Evolutionary conservation across 306 rosid species (phyloP).

Genomic region (Morella rubra): DNA sequence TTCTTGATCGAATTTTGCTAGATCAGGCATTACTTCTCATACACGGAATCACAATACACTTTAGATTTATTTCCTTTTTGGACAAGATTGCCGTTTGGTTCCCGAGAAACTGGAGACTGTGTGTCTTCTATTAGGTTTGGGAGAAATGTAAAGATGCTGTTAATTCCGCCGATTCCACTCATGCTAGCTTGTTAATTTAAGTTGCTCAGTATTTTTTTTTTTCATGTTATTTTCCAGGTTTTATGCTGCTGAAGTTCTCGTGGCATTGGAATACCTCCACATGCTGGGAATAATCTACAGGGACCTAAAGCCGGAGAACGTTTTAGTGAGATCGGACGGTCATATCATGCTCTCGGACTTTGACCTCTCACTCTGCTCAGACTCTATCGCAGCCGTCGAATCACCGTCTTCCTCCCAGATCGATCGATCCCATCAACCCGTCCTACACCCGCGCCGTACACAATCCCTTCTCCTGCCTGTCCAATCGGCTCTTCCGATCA

Average conservation of each 20-base stretch:
- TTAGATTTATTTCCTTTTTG: not conserved
- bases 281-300: slow-evolving; percentile 97
- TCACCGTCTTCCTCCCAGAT: slow-evolving; percentile 47
- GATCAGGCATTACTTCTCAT: slow-evolving; percentile 24
- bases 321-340: slow-evolving; percentile 95
- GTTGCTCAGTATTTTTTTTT: no score
- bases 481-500: slow-evolving; percentile 67
- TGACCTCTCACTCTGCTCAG: slow-evolving; percentile 76
- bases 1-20: slow-evolving; percentile 10
- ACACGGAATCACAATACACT: not conserved
- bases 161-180: slow-evolving; percentile 12
- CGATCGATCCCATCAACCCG: slow-evolving; percentile 22
- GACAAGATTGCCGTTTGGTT: slow-evolving; percentile 15
- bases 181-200: not conserved
- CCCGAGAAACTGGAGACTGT: not conserved
- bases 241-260: slow-evolving; percentile 93
- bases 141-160: not conserved
- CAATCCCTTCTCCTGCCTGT: slow-evolving; percentile 56
- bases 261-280: slow-evolving; percentile 94
- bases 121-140: not conserved
- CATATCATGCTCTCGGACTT: slow-evolving; percentile 98
- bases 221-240: slow-evolving; percentile 47
- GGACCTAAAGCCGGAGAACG: slow-evolving; percentile 94
- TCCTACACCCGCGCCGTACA: slow-evolving; percentile 38
- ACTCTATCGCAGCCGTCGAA: slow-evolving; percentile 88